Evolutionary conservation across 2,329 filamentous ascomycete genomes (phyloP).

Genomic region (Didymosphaeria variabile): DNA sequence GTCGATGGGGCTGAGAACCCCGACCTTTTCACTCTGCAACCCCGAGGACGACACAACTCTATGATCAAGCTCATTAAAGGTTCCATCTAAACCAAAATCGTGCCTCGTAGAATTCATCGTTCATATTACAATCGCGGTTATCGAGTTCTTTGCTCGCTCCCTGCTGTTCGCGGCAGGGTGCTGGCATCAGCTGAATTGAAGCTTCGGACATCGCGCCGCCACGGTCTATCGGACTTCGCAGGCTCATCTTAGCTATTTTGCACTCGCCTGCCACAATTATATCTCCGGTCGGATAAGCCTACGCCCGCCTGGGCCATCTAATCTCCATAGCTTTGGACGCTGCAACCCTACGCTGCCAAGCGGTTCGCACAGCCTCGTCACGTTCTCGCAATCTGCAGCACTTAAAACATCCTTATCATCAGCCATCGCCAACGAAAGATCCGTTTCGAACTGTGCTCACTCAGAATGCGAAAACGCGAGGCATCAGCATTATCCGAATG

Average conservation of each 20-base stretch:
- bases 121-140: no score
- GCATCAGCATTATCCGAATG: neutral
- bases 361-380: constrained; percentile 7
- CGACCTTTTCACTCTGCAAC: constrained; percentile 2
- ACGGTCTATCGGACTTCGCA: constrained; percentile 13
- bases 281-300: constrained; percentile 16
- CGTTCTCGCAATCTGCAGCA: neutral
- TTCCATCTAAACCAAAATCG: no score
- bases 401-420: neutral
- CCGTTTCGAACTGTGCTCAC: neutral
- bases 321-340: constrained; percentile 8
- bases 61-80: neutral
- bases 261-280: constrained; percentile 11
- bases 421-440: neutral
- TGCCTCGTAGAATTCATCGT: neutral
- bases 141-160: neutral
- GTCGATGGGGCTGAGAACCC: constrained; percentile 11
- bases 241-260: constrained; percentile 4
- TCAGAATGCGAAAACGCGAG: neutral
- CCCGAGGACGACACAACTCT: constrained; percentile 1
- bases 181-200: no score
- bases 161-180: neutral
- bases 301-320: constrained; percentile 11
- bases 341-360: neutral
- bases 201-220: constrained; percentile 11